These are phyloP conservation scores for Salvia sclarea DNA, from an alignment of 305 asterid species.

Conservation along the genomic window DNA sequence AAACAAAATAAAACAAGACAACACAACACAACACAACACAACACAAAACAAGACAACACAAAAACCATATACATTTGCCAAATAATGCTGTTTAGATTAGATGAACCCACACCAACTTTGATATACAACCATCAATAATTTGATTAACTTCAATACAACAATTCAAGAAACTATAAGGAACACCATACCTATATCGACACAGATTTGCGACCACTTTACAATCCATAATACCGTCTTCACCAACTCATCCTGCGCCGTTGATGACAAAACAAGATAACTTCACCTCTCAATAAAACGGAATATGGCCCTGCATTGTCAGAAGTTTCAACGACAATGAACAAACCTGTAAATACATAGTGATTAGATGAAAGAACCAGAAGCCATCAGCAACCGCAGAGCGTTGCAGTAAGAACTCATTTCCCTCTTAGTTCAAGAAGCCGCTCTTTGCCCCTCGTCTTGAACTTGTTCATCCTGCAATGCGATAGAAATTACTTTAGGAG, in stretches of 20 bases:
- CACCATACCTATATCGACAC: constrained; percentile 20
- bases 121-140: constrained; percentile 11
- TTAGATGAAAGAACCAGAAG: background rate
- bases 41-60: background rate
- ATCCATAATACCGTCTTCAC: constrained; percentile 25
- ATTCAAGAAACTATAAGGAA: constrained; percentile 18
- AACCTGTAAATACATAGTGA: constrained; percentile 1
- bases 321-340: constrained; percentile 21
- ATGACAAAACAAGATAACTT: constrained; percentile 23
- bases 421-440: constrained; percentile 47
- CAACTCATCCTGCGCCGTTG: constrained; percentile 12
- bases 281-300: constrained; percentile 18
- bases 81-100: background rate
- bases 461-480: constrained; percentile 50
- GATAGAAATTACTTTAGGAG: background rate
- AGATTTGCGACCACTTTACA: constrained; percentile 21
- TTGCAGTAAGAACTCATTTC: constrained; percentile 21
- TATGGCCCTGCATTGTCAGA: constrained; percentile 7
- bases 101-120: background rate
- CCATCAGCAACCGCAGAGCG: constrained; percentile 23
- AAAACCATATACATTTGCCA: background rate
- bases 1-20: no score
- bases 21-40: no score
- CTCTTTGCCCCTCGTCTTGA: constrained; percentile 39
- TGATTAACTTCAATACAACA: background rate